A percentile compares a stretch with the other conserved stretches of the same genome.
Evolutionary conservation across 2,329 filamentous ascomycete genomes (phyloP).

Genomic region (Graphilbum ipis-grandicollis): DNA sequence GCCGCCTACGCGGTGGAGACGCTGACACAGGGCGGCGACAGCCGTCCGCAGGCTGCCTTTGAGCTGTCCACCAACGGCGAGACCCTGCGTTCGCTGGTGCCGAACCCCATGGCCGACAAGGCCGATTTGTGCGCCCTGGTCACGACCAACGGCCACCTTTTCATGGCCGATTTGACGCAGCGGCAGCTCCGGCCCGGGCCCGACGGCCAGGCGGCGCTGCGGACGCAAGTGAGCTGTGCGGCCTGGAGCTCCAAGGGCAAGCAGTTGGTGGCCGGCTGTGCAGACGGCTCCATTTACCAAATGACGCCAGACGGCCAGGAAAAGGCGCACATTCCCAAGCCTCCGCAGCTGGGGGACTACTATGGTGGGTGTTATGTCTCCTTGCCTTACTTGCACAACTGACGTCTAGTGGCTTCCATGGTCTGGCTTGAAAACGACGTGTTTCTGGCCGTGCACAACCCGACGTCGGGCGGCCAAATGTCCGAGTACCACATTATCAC

Average conservation of each 20-base stretch:
- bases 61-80: slow-evolving; percentile 63
- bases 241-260: slow-evolving; percentile 91
- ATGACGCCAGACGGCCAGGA: slow-evolving; percentile 66
- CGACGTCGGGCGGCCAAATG: slow-evolving; percentile 37
- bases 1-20: slow-evolving; percentile 64
- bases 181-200: slow-evolving; percentile 36
- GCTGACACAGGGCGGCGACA: slow-evolving; percentile 44
- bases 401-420: slow-evolving; percentile 50
- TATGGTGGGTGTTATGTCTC: slow-evolving; percentile 38
- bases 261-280: slow-evolving; percentile 74
- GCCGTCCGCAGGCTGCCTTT: slow-evolving; percentile 34
- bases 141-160: slow-evolving; percentile 60
- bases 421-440: slow-evolving; percentile 79
- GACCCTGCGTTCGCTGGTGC: slow-evolving; percentile 53
- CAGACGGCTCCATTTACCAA: slow-evolving; percentile 63
- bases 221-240: slow-evolving; percentile 60
- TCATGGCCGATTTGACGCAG: slow-evolving; percentile 66
- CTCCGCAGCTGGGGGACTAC: slow-evolving; percentile 47
- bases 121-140: slow-evolving; percentile 67
- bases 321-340: slow-evolving; percentile 65
- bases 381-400: not conserved
- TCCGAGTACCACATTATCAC: slow-evolving; percentile 70
- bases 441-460: slow-evolving; percentile 68
- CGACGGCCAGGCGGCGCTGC: slow-evolving; percentile 46
- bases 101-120: slow-evolving; percentile 62